A percentile compares a stretch with the other conserved stretches of the same genome.
phyloP scores from a whole-genome alignment of 208 protist genomes.

The Crithidia mellificae region DNA sequence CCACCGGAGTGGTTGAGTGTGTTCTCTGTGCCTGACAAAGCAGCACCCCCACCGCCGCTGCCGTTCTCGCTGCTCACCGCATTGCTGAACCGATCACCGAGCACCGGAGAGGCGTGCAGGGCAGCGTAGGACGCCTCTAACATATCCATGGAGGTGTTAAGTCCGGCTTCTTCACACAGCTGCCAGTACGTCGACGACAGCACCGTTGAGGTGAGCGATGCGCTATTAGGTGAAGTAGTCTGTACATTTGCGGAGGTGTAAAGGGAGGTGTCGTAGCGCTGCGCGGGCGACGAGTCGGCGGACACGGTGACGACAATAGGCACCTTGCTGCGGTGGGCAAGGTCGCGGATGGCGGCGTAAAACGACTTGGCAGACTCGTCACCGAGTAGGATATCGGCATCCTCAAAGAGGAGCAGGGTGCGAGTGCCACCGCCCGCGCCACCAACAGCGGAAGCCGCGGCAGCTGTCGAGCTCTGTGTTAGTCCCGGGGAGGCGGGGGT shows the following conservation, averaged over 20 bases:
- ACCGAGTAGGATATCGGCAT: slow-evolving; percentile 78
- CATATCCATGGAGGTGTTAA: slow-evolving; percentile 27
- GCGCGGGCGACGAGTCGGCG: slow-evolving; percentile 25
- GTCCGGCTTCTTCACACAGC: slow-evolving; percentile 19
- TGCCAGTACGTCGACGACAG: slow-evolving; percentile 21
- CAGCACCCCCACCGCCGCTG: not conserved
- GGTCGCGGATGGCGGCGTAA: slow-evolving; percentile 76
- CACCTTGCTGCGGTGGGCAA: slow-evolving; percentile 76
- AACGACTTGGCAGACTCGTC: slow-evolving; percentile 69
- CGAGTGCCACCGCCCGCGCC: no score
- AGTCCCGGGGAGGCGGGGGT: not conserved
- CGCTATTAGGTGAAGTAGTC: not conserved
- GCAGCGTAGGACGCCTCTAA: slow-evolving; percentile 23
- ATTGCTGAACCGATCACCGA: slow-evolving; percentile 2
- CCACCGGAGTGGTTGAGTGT: slow-evolving; percentile 1
- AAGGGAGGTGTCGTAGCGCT: slow-evolving; percentile 31
- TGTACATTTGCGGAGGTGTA: not conserved
- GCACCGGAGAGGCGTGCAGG: slow-evolving; percentile 19
- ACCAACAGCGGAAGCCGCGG: not conserved
- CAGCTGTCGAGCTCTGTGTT: not conserved
- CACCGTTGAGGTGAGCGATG: not conserved
- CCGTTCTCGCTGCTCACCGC: slow-evolving; percentile 2
- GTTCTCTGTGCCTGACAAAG: not conserved
- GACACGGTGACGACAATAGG: slow-evolving; percentile 81
- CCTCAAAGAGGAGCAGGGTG: slow-evolving; percentile 84